These are phyloP conservation scores for Glycyrrhiza uralensis DNA, from an alignment of 306 rosid species.

Conservation along the genomic window DNA sequence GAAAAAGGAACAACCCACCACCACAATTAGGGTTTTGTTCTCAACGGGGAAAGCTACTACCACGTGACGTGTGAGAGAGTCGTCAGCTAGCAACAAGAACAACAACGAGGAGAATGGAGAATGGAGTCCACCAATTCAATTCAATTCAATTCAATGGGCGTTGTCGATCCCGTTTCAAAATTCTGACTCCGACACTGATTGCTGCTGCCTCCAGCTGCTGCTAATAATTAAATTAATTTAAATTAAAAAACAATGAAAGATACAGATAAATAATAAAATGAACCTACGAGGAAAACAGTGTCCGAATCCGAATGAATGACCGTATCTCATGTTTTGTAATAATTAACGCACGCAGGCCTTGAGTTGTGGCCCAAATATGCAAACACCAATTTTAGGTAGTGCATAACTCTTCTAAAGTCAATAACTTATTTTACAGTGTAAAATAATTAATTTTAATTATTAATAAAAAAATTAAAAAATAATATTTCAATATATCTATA, in stretches of 20 bases:
- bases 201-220: not conserved
- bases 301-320: too few relatives aligned
- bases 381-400: too few relatives aligned
- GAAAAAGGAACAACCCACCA: not conserved
- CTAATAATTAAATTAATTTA: not conserved
- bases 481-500: too few relatives aligned
- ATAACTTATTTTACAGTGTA: too few relatives aligned
- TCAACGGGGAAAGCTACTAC: not conserved
- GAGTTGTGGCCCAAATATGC: too few relatives aligned
- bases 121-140: not conserved
- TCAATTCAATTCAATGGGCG: constrained; percentile 14
- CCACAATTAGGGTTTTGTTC: constrained; percentile 25
- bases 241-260: not conserved
- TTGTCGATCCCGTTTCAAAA: constrained; percentile 35
- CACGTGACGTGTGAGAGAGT: too few relatives aligned
- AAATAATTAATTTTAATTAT: too few relatives aligned
- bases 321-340: too few relatives aligned
- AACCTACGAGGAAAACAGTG: not conserved
- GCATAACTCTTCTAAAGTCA: too few relatives aligned
- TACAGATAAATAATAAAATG: not conserved
- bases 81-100: not conserved
- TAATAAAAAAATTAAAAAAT: too few relatives aligned
- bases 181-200: not conserved
- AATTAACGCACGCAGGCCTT: too few relatives aligned
- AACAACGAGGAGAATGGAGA: not conserved